phyloP scores from a whole-genome alignment of 2,329 filamentous ascomycete genomes.

The Cercospora beticola region DNA sequence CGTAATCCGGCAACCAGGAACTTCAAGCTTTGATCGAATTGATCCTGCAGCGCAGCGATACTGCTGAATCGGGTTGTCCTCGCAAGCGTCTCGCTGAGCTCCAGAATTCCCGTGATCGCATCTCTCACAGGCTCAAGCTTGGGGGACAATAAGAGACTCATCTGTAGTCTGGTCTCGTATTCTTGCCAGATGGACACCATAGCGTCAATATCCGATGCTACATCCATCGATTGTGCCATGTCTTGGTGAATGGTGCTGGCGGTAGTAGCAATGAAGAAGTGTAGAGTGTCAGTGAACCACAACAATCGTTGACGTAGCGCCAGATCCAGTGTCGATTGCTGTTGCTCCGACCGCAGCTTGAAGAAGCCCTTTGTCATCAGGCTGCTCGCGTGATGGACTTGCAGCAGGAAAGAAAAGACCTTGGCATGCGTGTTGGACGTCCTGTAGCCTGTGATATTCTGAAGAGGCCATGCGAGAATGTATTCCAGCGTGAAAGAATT shows the following conservation, averaged over 20 bases:
- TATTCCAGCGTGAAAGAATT: constrained; percentile 23
- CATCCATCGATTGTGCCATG: constrained; percentile 58
- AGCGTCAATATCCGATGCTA: constrained; percentile 71
- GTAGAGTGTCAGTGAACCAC: constrained; percentile 74
- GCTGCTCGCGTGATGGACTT: constrained; percentile 69
- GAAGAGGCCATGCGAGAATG: constrained; percentile 56
- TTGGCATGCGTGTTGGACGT: constrained; percentile 67
- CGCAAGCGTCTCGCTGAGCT: constrained; percentile 60
- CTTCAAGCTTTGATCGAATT: constrained; percentile 64
- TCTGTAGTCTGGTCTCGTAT: constrained; percentile 63
- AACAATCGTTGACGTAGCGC: constrained; percentile 61
- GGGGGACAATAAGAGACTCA: constrained; percentile 67
- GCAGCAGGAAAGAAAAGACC: constrained; percentile 73
- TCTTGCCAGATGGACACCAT: constrained; percentile 71
- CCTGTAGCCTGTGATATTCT: constrained; percentile 69
- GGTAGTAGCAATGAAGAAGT: constrained; percentile 72
- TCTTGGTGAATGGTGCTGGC: constrained; percentile 60
- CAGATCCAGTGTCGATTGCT: constrained; percentile 44
- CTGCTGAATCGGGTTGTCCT: constrained; percentile 26
- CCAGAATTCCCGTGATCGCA: constrained; percentile 71
- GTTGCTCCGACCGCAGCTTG: constrained; percentile 25
- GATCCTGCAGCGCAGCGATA: constrained; percentile 61
- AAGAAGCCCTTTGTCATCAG: constrained; percentile 58
- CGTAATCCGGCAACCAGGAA: constrained; percentile 74
- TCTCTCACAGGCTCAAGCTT: constrained; percentile 70